These are phyloP conservation scores for Paracamarosporium sp. DNA, from an alignment of 2,329 filamentous ascomycete genomes.

Conservation along the genomic window DNA sequence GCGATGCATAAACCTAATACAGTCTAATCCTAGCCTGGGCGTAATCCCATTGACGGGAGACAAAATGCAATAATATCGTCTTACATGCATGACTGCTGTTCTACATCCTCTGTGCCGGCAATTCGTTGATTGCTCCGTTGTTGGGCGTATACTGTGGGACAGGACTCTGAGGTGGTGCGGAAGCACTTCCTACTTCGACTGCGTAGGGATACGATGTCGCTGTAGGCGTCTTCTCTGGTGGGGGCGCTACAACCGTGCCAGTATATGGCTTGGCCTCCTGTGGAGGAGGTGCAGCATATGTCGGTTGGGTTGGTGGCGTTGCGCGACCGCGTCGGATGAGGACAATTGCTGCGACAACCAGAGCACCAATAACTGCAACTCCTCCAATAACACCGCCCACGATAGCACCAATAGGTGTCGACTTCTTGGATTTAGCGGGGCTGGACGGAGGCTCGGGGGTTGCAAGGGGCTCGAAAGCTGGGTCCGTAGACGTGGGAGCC, in stretches of 20 bases:
- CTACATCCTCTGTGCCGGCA: background rate
- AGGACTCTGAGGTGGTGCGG: background rate
- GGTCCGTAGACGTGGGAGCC: background rate
- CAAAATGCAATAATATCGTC: no score
- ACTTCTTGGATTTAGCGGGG: background rate
- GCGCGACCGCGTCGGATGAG: background rate
- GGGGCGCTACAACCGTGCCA: background rate
- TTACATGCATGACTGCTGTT: background rate
- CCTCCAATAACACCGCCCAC: background rate
- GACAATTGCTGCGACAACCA: background rate
- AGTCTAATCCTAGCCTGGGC: no score
- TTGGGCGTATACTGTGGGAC: background rate
- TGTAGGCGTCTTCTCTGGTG: background rate
- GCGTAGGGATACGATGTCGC: background rate
- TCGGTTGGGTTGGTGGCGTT: background rate
- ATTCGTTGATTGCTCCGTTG: background rate
- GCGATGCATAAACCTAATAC: no score
- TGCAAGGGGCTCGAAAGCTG: background rate
- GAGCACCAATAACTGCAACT: background rate
- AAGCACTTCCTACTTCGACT: background rate
- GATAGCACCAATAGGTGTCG: background rate
- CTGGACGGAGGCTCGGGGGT: background rate
- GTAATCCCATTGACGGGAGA: no score
- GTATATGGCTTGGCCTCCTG: background rate
- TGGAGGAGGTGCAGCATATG: background rate